These are phyloP conservation scores for Leucaena leucocephala DNA, from an alignment of 306 rosid genomes.

Conservation along the genomic window DNA sequence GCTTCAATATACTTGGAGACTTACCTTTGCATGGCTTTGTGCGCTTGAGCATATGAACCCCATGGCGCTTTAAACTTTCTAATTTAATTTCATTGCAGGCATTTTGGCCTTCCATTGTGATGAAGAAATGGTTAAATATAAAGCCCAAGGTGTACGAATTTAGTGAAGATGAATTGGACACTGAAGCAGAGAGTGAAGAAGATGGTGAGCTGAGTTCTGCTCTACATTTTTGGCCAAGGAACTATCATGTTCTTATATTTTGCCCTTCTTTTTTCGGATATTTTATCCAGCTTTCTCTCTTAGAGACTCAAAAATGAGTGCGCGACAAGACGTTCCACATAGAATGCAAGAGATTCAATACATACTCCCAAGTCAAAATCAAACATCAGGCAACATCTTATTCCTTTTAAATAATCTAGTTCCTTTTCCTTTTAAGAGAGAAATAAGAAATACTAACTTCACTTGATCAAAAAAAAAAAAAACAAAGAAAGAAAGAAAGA, in stretches of 20 bases:
- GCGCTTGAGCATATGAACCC: not conserved
- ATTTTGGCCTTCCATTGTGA: slow-evolving; percentile 90
- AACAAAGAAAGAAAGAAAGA: too few species aligned
- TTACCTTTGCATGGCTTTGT: slow-evolving; percentile 13
- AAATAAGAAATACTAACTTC: slow-evolving; percentile 1
- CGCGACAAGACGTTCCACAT: slow-evolving; percentile 40
- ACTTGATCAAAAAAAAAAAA: too few species aligned
- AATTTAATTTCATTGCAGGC: slow-evolving; percentile 55
- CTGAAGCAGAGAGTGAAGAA: slow-evolving; percentile 93
- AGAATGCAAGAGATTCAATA: slow-evolving; percentile 45
- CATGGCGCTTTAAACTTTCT: slow-evolving; percentile 25
- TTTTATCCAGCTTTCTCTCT: slow-evolving; percentile 55
- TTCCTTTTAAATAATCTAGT: slow-evolving; percentile 36
- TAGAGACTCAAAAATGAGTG: slow-evolving; percentile 49
- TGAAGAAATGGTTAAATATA: slow-evolving; percentile 95
- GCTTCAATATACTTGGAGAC: slow-evolving; percentile 33
- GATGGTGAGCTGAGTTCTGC: slow-evolving; percentile 54
- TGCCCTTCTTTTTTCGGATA: slow-evolving; percentile 7
- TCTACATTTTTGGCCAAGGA: slow-evolving; percentile 13
- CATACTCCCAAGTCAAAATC: slow-evolving; percentile 43
- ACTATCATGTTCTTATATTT: slow-evolving; percentile 20
- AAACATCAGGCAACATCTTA: slow-evolving; percentile 60
- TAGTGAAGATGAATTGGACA: slow-evolving; percentile 92
- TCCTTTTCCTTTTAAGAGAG: slow-evolving; percentile 22
- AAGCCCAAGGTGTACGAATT: slow-evolving; percentile 81